phyloP scores from a whole-genome alignment of 2,329 filamentous ascomycete species.

The Colletotrichum spaethianum region DNA sequence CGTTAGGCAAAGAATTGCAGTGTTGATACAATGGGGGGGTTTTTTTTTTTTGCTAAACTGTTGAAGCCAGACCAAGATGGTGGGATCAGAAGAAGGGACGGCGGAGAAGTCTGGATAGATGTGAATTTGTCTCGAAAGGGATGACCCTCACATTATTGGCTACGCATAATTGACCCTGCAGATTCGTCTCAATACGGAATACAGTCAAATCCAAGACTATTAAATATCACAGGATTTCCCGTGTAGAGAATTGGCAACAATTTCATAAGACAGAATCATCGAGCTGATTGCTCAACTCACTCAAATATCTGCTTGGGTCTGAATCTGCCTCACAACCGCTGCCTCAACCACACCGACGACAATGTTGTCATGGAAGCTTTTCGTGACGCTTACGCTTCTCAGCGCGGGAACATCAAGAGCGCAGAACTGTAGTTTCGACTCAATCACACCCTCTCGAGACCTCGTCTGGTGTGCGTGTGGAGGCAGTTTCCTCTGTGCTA shows the following conservation, averaged over 20 bases:
- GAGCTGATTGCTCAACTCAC: neutral
- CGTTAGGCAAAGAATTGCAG: neutral
- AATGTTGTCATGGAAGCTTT: neutral
- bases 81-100: neutral
- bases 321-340: neutral
- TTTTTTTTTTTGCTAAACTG: too few relatives aligned
- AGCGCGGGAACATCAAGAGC: neutral
- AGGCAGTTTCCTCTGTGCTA: constrained; percentile 54
- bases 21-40: too few relatives aligned
- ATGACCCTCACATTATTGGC: neutral
- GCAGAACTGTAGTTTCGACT: constrained; percentile 45
- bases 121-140: neutral
- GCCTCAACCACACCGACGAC: neutral
- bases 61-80: neutral
- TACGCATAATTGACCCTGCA: neutral
- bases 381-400: neutral
- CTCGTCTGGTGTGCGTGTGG: constrained; percentile 53
- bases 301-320: neutral
- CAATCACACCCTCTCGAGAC: constrained; percentile 32
- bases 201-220: too few relatives aligned
- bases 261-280: neutral
- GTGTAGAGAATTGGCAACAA: neutral
- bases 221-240: neutral
- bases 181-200: too few relatives aligned
- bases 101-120: neutral